These are phyloP conservation scores for Coemansia sp. DNA, from an alignment of 192 early-diverging fungal species.

Conservation along the genomic window DNA sequence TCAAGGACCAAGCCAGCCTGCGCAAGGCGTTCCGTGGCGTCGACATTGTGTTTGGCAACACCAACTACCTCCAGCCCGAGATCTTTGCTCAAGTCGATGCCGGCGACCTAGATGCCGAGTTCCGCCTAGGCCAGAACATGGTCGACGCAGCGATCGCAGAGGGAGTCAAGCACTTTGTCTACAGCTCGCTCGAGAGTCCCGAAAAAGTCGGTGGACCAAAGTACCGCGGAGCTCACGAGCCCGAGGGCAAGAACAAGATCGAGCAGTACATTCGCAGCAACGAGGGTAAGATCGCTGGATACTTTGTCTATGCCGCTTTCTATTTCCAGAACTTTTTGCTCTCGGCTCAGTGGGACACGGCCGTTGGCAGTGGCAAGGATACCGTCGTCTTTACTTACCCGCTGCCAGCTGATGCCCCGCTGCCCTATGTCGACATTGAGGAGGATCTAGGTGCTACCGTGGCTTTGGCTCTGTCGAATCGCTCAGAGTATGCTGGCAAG, in stretches of 20 bases:
- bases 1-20: constrained; percentile 28
- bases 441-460: constrained; percentile 41
- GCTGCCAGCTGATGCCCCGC: background rate
- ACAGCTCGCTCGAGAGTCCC: constrained; percentile 37
- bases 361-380: background rate
- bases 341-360: constrained; percentile 12
- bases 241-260: constrained; percentile 42
- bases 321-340: constrained; percentile 44
- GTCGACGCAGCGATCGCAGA: constrained; percentile 41
- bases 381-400: background rate
- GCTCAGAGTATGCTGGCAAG: constrained; percentile 22
- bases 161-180: constrained; percentile 31
- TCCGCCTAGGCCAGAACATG: constrained; percentile 33
- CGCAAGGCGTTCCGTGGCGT: constrained; percentile 25
- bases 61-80: constrained; percentile 28
- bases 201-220: constrained; percentile 18
- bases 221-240: constrained; percentile 25
- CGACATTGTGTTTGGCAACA: constrained; percentile 42
- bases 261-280: constrained; percentile 41
- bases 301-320: constrained; percentile 25
- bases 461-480: constrained; percentile 31
- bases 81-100: background rate
- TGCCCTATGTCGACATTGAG: constrained; percentile 11
- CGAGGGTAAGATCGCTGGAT: constrained; percentile 24
- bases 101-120: constrained; percentile 40